Evolutionary conservation across 257 asterid species (phyloP).

Genomic region (Capsicum rhomboideum): DNA sequence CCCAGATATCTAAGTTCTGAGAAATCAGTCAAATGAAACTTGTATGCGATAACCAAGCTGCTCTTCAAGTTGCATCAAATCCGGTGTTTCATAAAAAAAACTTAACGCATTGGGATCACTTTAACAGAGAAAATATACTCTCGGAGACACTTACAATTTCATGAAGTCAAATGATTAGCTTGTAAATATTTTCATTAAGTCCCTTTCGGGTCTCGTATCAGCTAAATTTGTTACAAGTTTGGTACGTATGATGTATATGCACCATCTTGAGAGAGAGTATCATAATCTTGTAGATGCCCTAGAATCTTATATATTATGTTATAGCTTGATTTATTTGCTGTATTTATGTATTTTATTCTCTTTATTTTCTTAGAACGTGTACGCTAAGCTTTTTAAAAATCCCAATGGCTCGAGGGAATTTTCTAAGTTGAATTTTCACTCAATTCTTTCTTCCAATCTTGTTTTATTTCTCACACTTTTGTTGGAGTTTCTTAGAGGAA

Average conservation of each 20-base stretch:
- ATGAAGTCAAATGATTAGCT: no score
- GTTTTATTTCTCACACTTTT: not conserved
- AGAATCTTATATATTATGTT: no score
- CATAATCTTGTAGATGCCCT: no score
- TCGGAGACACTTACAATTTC: no score
- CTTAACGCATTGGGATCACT: not conserved
- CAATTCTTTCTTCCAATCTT: not conserved
- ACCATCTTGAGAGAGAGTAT: no score
- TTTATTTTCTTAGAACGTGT: not conserved
- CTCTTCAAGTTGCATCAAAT: not conserved
- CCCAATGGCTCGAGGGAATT: not conserved
- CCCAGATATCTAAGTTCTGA: no score
- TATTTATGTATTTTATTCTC: not conserved
- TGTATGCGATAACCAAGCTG: no score
- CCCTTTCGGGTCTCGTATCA: no score
- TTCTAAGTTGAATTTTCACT: not conserved
- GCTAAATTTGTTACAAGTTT: no score
- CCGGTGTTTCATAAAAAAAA: not conserved
- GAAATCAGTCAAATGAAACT: no score
- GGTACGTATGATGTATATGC: not conserved
- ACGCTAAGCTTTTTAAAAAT: not conserved
- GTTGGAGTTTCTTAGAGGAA: not conserved
- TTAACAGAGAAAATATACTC: not conserved
- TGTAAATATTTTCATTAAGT: no score
- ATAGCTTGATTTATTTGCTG: no score